These are phyloP conservation scores for Coprinopsis strossmayeri DNA, from an alignment of 768 basidiomycete genomes.

Conservation along the genomic window DNA sequence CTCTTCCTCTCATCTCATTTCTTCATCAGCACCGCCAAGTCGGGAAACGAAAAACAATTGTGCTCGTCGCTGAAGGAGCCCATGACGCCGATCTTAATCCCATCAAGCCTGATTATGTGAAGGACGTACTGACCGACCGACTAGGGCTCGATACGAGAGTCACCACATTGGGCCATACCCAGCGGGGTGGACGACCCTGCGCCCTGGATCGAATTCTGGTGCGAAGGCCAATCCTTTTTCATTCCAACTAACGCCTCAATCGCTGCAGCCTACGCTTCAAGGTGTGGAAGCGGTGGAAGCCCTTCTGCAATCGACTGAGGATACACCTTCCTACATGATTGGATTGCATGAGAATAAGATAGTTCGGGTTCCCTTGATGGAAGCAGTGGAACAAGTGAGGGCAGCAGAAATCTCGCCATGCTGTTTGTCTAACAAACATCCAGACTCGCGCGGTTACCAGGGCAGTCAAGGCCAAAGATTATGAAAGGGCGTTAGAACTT, in stretches of 20 bases:
- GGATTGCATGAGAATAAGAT: constrained; percentile 95
- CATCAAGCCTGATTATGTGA: constrained; percentile 89
- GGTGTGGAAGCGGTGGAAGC: constrained; percentile 91
- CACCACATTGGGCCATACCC: constrained; percentile 94
- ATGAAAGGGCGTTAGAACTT: constrained; percentile 78
- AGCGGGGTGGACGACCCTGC: constrained; percentile 90
- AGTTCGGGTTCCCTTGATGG: constrained; percentile 82
- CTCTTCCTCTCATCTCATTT: neutral
- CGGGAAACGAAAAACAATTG: constrained; percentile 97
- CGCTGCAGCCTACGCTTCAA: constrained; percentile 83
- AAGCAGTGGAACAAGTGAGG: constrained; percentile 82
- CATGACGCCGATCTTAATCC: constrained; percentile 82
- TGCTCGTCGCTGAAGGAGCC: constrained; percentile 97
- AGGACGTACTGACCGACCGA: constrained; percentile 77
- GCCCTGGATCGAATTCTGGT: constrained; percentile 91
- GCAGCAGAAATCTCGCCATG: neutral
- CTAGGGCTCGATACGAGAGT: constrained; percentile 93
- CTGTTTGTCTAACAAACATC: constrained; percentile 5
- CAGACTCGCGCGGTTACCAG: constrained; percentile 83
- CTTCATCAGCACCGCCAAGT: constrained; percentile 71
- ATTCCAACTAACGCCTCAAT: neutral
- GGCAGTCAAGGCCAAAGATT: constrained; percentile 80
- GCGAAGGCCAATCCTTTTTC: constrained; percentile 17
- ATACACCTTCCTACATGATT: constrained; percentile 96
- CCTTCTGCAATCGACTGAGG: constrained; percentile 76